These are phyloP conservation scores for Solanum appendiculatum DNA, from an alignment of 257 asterid species.

Conservation along the genomic window DNA sequence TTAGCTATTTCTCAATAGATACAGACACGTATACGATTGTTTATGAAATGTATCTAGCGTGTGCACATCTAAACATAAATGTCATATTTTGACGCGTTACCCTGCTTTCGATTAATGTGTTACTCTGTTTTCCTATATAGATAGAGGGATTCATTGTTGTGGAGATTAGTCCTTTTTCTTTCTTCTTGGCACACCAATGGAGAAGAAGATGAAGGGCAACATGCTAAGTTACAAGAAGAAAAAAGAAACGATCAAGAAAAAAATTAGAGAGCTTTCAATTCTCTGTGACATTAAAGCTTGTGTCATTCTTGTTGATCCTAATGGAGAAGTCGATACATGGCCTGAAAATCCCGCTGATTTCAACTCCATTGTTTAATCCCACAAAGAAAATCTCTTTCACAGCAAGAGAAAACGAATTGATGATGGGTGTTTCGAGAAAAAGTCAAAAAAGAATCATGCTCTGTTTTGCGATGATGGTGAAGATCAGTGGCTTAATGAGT, in stretches of 20 bases:
- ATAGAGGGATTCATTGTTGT: neutral
- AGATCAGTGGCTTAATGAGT: neutral
- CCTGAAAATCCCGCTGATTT: neutral
- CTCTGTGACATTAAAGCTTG: slow-evolving; percentile 5
- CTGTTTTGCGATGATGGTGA: neutral
- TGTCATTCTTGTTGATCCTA: neutral
- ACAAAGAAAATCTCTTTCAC: neutral
- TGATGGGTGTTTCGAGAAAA: neutral
- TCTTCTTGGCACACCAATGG: too few species aligned
- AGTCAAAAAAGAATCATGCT: neutral
- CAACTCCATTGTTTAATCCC: neutral
- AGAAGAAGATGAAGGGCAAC: neutral
- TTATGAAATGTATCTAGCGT: too few species aligned
- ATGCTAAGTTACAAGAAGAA: neutral
- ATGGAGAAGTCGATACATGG: slow-evolving; percentile 1
- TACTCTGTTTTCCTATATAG: neutral
- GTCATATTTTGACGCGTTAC: too few species aligned
- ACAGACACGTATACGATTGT: too few species aligned
- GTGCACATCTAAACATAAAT: too few species aligned
- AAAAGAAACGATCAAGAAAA: neutral
- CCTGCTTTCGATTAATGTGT: too few species aligned
- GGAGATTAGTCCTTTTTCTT: too few species aligned
- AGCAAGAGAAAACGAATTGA: too few species aligned
- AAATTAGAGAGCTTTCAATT: neutral
- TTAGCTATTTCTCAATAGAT: too few species aligned